A percentile compares a stretch with the other conserved stretches of the same genome.
These are phyloP conservation scores for Leptographium flavum DNA, from an alignment of 2,329 filamentous ascomycete species.

Conservation along the genomic window DNA sequence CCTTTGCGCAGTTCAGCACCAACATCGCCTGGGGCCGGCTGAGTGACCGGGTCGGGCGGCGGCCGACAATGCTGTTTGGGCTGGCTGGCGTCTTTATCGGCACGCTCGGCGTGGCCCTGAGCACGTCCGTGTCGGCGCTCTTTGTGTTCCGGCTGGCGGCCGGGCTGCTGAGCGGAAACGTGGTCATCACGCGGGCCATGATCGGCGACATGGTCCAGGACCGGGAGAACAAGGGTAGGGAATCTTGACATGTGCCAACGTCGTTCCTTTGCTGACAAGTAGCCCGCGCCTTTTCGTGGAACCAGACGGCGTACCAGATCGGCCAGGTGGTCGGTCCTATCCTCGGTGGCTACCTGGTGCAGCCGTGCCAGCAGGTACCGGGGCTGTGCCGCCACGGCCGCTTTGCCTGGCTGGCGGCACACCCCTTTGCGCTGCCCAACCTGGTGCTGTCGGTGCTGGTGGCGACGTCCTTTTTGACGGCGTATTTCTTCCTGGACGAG, in stretches of 20 bases:
- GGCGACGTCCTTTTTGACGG: background rate
- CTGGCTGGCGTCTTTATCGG: slow-evolving; percentile 2
- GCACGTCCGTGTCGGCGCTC: slow-evolving; percentile 1
- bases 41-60: slow-evolving; percentile 6
- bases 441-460: slow-evolving; percentile 1
- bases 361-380: slow-evolving; percentile 4
- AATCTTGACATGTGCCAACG: too few species aligned
- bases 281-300: slow-evolving; percentile 7
- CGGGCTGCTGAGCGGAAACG: slow-evolving; percentile 7
- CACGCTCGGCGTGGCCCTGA: slow-evolving; percentile 4
- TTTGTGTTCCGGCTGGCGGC: slow-evolving; percentile 5
- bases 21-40: slow-evolving; percentile 7
- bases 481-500: slow-evolving; percentile 5
- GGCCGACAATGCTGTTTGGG: slow-evolving; percentile 6
- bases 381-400: slow-evolving; percentile 2
- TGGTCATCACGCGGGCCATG: slow-evolving; percentile 8
- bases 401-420: slow-evolving; percentile 1
- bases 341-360: slow-evolving; percentile 6
- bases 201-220: slow-evolving; percentile 9
- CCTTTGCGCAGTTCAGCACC: slow-evolving; percentile 5
- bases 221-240: slow-evolving; percentile 5
- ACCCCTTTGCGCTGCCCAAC: slow-evolving; percentile 9
- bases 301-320: slow-evolving; percentile 8
- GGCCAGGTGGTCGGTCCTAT: slow-evolving; percentile 7
- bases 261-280: background rate